These are phyloP conservation scores for Penicillium thymicola DNA, from an alignment of 2,329 filamentous ascomycete genomes.

Conservation along the genomic window DNA sequence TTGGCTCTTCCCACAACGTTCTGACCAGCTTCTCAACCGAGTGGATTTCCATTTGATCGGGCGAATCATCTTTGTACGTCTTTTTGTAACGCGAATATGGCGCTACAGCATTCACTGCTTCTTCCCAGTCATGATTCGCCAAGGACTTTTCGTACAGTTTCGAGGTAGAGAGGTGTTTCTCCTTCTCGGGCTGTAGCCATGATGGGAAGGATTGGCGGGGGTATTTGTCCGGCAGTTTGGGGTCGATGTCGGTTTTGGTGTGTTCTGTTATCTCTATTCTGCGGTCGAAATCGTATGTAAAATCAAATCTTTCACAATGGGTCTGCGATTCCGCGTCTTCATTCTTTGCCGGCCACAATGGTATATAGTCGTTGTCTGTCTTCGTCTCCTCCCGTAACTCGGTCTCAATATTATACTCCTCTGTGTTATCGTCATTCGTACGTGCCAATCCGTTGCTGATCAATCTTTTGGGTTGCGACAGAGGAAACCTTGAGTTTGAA, in stretches of 20 bases:
- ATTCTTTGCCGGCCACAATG: conserved; percentile 7
- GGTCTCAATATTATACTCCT: conserved; percentile 11
- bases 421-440: conserved; percentile 19
- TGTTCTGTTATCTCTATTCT: not conserved
- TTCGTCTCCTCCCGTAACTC: conserved; percentile 1
- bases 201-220: conserved; percentile 11
- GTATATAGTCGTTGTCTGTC: conserved; percentile 5
- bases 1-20: conserved; percentile 43
- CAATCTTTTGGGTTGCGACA: conserved; percentile 26
- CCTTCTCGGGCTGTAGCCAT: conserved; percentile 15
- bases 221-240: not conserved
- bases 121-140: conserved; percentile 24
- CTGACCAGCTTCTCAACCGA: conserved; percentile 40
- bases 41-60: conserved; percentile 35
- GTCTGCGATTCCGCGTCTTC: conserved; percentile 6
- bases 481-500: conserved; percentile 18
- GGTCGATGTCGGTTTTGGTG: not conserved
- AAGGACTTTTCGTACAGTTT: conserved; percentile 25
- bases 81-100: conserved; percentile 37
- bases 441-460: conserved; percentile 27
- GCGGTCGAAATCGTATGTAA: conserved; percentile 5
- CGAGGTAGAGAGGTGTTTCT: conserved; percentile 20
- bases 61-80: conserved; percentile 15
- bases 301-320: conserved; percentile 6
- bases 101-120: conserved; percentile 38